Base-by-base conservation (phyloP, 768 basidiomycete species). In the Rhizopogon salebrosus region DNA sequence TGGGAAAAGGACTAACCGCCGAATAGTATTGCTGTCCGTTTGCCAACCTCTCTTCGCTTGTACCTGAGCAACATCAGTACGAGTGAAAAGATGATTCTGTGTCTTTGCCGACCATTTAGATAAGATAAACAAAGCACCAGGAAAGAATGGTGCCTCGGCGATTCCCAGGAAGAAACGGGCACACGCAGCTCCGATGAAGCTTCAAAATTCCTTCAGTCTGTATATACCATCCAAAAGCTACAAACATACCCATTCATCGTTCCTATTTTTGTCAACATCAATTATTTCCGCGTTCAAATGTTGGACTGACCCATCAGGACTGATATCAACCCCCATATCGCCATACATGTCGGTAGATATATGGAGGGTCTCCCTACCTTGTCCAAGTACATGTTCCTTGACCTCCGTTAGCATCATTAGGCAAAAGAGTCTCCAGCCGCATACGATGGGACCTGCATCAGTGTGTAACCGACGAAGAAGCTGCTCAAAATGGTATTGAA, bases 401-500 rank as follows among this genome's bases (percentile, higher is more conserved):
- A 42, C n/a, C 42, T 14, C n/a, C 8, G 29, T n/a, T 20, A 41
- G 7, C 48, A 36, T 22, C 43, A 16, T 1, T 22, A 23, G 26
- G 36, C 16, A 50, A 29, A 27, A 38, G 20, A 40, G 23, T 42
- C 29, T 36, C 18, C 27, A n/a, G n/a, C n/a, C n/a, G n/a, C n/a
- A n/a, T n/a, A n/a, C n/a, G n/a, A n/a, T n/a, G n/a, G n/a, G n/a
- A 89, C 77, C 64, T 90, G 88, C 87, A 89, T 88, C 36, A 87
- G 67, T 54, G 85, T 85, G 62, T 89, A 89, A 14, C 85, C 86
- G 31, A 85, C 73, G 57, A 85, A 87, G 43, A 87, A 74, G 48
- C 85, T 79, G 38, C 84, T 84, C 39, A 90, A 67, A 14, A 89
- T 67, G 0, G 85, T 83, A 10, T 82, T 77, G 62, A n/a, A n/a